Evolutionary conservation across 2,329 filamentous ascomycete species (phyloP).

Genomic region (Fusarium gaditjirri): DNA sequence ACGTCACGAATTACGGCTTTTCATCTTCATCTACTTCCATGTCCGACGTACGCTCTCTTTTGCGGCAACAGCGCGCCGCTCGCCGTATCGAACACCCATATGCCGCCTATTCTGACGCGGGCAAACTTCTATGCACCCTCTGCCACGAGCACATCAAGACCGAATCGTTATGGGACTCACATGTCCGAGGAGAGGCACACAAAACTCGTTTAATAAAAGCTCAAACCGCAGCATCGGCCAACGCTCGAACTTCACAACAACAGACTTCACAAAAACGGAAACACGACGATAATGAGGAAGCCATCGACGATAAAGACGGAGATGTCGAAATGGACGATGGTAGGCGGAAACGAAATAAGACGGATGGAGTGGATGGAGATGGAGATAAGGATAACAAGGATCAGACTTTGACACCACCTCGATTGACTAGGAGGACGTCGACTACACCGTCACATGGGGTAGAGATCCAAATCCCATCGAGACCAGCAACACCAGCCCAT

Average conservation of each 20-base stretch:
- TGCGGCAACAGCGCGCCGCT: conserved; percentile 80
- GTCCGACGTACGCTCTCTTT: conserved; percentile 82
- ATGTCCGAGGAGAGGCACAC: conserved; percentile 63
- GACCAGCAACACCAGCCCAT: conserved; percentile 68
- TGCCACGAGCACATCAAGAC: conserved; percentile 73
- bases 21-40: conserved; percentile 56
- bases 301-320: conserved; percentile 39
- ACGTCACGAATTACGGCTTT: not conserved
- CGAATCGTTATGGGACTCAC: conserved; percentile 74
- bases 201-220: conserved; percentile 39
- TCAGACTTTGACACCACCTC: conserved; percentile 53
- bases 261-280: conserved; percentile 48
- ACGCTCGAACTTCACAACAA: conserved; percentile 28
- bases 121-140: conserved; percentile 73
- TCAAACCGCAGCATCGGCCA: conserved; percentile 30
- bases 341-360: conserved; percentile 60
- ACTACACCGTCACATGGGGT: conserved; percentile 64
- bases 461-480: conserved; percentile 71
- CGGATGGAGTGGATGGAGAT: conserved; percentile 46
- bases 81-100: conserved; percentile 78
- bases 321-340: conserved; percentile 52
- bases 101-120: conserved; percentile 73
- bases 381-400: conserved; percentile 35
- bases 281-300: conserved; percentile 49
- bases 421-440: conserved; percentile 59